Percentiles rank a stretch among this genome's conserved stretches.
phyloP scores from a whole-genome alignment of 1,284 basidiomycete species.

The Leccinum fuscescens region DNA sequence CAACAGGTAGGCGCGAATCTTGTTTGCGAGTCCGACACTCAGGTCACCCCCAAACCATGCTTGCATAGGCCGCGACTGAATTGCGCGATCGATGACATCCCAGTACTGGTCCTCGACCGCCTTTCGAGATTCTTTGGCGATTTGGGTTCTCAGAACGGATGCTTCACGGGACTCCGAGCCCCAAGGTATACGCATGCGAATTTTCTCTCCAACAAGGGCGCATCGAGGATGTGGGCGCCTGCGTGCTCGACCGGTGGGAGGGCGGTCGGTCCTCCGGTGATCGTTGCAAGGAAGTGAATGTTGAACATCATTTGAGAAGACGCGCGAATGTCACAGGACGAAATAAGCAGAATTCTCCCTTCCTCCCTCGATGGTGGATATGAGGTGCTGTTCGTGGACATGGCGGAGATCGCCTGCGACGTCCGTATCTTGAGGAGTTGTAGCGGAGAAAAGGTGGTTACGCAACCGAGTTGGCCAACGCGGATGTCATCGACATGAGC shows the following conservation, averaged over 20 bases:
- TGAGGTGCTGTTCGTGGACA: too few species aligned
- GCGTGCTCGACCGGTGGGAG: conserved; percentile 62
- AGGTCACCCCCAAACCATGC: conserved; percentile 39
- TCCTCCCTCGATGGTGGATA: too few species aligned
- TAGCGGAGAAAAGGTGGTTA: too few species aligned
- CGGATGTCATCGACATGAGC: too few species aligned
- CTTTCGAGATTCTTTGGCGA: conserved; percentile 69
- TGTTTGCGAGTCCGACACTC: conserved; percentile 53
- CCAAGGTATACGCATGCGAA: conserved; percentile 71
- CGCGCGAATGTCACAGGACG: too few species aligned
- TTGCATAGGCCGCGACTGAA: conserved; percentile 80
- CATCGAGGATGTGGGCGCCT: conserved; percentile 73
- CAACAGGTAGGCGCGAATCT: conserved; percentile 53
- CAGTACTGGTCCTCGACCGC: conserved; percentile 86
- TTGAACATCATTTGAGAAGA: too few species aligned
- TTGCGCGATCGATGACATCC: conserved; percentile 79
- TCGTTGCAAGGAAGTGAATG: too few species aligned
- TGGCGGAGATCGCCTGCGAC: too few species aligned
- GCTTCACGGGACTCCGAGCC: conserved; percentile 66
- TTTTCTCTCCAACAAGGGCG: conserved; percentile 70
- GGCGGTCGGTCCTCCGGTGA: conserved; percentile 30
- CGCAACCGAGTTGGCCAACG: too few species aligned
- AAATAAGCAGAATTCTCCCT: too few species aligned
- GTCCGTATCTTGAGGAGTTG: too few species aligned
- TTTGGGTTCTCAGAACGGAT: conserved; percentile 42